A percentile compares a stretch with the other conserved stretches of the same genome.
Evolutionary conservation across 1,284 basidiomycete genomes (phyloP).

Genomic region (Athelia sp.): DNA sequence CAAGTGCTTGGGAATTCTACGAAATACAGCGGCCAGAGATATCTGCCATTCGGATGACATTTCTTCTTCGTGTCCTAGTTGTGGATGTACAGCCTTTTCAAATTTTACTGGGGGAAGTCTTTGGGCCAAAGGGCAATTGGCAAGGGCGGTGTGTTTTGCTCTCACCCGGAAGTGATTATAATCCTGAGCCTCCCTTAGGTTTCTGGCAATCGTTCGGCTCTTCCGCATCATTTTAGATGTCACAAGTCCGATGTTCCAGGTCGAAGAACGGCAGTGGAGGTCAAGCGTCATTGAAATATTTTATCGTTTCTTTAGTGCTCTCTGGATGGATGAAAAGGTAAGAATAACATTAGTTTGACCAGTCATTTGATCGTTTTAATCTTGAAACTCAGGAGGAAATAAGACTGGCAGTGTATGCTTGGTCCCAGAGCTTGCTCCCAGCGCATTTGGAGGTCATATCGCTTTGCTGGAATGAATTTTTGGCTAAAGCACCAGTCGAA

Average conservation of each 20-base stretch:
- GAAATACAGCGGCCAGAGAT: slow-evolving; percentile 49
- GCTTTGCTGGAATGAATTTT: slow-evolving; percentile 57
- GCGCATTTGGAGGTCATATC: slow-evolving; percentile 60
- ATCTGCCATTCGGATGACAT: slow-evolving; percentile 42
- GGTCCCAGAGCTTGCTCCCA: slow-evolving; percentile 53
- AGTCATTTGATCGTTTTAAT: not conserved
- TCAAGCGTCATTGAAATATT: slow-evolving; percentile 55
- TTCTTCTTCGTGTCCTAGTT: slow-evolving; percentile 55
- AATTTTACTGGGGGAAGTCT: slow-evolving; percentile 34
- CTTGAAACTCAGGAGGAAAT: slow-evolving; percentile 53
- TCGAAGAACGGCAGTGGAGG: slow-evolving; percentile 64
- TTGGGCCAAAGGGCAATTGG: slow-evolving; percentile 35
- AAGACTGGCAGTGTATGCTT: slow-evolving; percentile 48
- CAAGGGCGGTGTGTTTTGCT: slow-evolving; percentile 36
- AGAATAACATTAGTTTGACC: slow-evolving; percentile 8
- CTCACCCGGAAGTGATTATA: too few relatives aligned
- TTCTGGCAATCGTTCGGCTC: slow-evolving; percentile 40
- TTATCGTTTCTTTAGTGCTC: slow-evolving; percentile 49
- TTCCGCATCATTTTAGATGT: slow-evolving; percentile 64
- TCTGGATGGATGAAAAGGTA: slow-evolving; percentile 64
- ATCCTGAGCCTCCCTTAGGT: slow-evolving; percentile 16
- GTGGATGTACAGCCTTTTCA: slow-evolving; percentile 61
- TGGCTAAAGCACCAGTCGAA: slow-evolving; percentile 47
- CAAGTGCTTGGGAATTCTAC: slow-evolving; percentile 64
- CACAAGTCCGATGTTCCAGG: slow-evolving; percentile 50